A percentile compares a stretch with the other conserved stretches of the same genome.
These are phyloP conservation scores for Dysphania ambrosioides DNA, from an alignment of 148 eudicot species.

Conservation along the genomic window DNA sequence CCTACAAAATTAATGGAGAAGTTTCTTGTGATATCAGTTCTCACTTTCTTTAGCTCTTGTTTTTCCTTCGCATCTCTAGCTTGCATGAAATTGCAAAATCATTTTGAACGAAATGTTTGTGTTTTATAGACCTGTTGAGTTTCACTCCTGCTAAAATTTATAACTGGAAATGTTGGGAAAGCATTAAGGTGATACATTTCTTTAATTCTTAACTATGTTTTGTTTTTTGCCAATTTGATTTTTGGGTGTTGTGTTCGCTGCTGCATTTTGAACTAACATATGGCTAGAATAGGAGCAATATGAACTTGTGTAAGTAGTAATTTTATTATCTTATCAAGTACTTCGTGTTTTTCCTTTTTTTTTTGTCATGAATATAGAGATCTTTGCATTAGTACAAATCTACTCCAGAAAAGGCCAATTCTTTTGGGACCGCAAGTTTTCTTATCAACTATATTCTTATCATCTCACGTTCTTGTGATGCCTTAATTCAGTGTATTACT, in stretches of 20 bases:
- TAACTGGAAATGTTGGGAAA: background rate
- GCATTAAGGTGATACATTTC: too few relatives aligned
- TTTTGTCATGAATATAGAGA: background rate
- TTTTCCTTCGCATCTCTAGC: background rate
- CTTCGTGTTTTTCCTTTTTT: too few relatives aligned
- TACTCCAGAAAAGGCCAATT: slow-evolving; percentile 2
- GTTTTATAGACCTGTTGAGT: too few relatives aligned
- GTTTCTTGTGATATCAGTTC: background rate
- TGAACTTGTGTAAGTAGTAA: background rate
- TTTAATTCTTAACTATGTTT: too few relatives aligned
- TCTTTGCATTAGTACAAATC: background rate
- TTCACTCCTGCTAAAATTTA: background rate
- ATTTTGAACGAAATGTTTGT: background rate
- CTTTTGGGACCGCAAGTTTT: background rate
- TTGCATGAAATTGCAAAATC: background rate
- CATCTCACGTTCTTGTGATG: slow-evolving; percentile 6
- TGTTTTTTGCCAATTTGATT: background rate
- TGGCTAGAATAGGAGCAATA: background rate
- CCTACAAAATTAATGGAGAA: background rate
- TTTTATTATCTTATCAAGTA: background rate
- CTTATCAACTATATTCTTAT: slow-evolving; percentile 23
- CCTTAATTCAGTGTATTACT: background rate
- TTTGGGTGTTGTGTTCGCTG: background rate
- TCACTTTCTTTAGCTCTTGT: background rate
- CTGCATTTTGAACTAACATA: too few relatives aligned